Evolutionary conservation across 306 rosid species (phyloP).

Genomic region (Rubus parviflorus): DNA sequence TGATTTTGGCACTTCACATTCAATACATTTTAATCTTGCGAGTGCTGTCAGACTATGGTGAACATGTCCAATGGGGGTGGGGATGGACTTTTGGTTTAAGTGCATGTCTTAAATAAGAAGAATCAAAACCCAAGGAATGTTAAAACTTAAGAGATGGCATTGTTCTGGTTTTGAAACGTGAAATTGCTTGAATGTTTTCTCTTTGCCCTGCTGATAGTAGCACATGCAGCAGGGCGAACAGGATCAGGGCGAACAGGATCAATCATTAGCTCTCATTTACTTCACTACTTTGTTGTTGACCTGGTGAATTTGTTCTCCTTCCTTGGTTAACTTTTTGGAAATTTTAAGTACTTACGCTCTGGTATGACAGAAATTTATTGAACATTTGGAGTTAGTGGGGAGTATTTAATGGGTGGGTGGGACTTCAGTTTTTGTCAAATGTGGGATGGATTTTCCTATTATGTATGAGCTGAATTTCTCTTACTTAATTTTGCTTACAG

Average conservation of each 20-base stretch:
- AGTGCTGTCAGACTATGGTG: not conserved
- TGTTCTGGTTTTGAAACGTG: not conserved
- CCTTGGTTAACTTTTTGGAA: not conserved
- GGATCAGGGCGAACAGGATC: not conserved
- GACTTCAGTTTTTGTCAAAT: not conserved
- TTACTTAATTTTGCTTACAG: conserved; percentile 37
- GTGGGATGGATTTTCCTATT: not conserved
- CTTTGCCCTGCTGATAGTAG: not conserved
- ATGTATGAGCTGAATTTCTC: not conserved
- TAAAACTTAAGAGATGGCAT: not conserved
- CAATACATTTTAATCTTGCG: no score
- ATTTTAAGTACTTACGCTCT: not conserved
- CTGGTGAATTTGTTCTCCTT: not conserved
- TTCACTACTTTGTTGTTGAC: not conserved
- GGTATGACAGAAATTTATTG: not conserved
- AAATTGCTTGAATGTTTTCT: not conserved
- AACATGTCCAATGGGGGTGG: not conserved
- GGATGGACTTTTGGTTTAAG: not conserved
- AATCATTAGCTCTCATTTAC: not conserved
- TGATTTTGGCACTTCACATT: not conserved
- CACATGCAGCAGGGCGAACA: not conserved
- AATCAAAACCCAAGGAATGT: not conserved
- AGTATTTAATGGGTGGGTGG: not conserved
- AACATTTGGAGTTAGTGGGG: not conserved
- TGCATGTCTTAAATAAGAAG: not conserved